Conservation (phyloP, 2,329 filamentous ascomycete species). For the Pseudopyricularia cyperi region DNA sequence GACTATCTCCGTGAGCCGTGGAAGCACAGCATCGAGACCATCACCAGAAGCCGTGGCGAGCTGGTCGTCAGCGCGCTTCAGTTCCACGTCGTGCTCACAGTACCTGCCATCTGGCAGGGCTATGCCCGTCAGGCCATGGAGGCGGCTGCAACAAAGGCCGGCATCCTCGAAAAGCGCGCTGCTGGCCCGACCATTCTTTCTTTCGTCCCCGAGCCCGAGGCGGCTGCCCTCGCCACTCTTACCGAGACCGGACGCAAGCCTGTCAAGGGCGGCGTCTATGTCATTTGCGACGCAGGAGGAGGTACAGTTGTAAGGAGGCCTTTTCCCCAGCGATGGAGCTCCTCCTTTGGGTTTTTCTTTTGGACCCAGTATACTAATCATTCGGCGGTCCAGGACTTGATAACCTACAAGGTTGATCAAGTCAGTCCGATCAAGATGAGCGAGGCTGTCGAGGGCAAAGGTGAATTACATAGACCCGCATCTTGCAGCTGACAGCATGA, state of each 20-base stretch:
- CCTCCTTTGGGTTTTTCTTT: too few species aligned
- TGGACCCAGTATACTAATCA: background rate
- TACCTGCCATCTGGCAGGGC: slow-evolving; percentile 30
- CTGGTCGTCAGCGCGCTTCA: slow-evolving; percentile 9
- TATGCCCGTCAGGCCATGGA: slow-evolving; percentile 23
- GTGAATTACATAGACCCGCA: slow-evolving; percentile 11
- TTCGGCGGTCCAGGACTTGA: slow-evolving; percentile 19
- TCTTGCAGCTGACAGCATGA: too few species aligned
- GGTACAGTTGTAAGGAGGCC: slow-evolving; percentile 12
- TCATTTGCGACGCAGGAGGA: slow-evolving; percentile 15
- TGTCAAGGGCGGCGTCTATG: slow-evolving; percentile 8
- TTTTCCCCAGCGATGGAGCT: too few species aligned
- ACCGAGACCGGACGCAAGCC: slow-evolving; percentile 9
- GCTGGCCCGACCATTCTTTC: slow-evolving; percentile 15
- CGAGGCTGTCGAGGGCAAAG: slow-evolving; percentile 24
- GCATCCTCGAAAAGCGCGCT: slow-evolving; percentile 15
- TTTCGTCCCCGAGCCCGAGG: slow-evolving; percentile 29
- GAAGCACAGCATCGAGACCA: slow-evolving; percentile 13
- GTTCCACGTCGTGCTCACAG: slow-evolving; percentile 23
- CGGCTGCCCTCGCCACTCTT: slow-evolving; percentile 24
- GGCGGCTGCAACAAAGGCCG: slow-evolving; percentile 18
- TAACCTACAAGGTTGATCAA: slow-evolving; percentile 19
- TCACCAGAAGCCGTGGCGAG: slow-evolving; percentile 12
- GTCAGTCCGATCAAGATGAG: slow-evolving; percentile 14
- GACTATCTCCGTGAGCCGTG: slow-evolving; percentile 20